Percentiles rank a stretch among this genome's conserved stretches.
Evolutionary conservation across 2,329 filamentous ascomycete genomes (phyloP).

Genomic region (Aspergillus brunneoviolaceus): DNA sequence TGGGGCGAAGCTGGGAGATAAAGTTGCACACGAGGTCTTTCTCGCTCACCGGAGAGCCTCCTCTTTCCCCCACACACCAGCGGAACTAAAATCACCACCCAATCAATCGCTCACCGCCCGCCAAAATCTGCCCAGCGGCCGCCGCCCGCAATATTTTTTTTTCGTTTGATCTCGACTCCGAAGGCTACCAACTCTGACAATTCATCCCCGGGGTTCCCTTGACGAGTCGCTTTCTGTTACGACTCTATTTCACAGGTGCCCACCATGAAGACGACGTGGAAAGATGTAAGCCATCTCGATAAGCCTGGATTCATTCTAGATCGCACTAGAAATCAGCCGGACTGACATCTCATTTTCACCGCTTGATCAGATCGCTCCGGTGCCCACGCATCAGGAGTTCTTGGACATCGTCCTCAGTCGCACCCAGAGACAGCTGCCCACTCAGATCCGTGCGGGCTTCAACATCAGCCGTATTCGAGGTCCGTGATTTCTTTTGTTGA

Average conservation of each 20-base stretch:
- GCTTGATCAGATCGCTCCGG: slow-evolving; percentile 66
- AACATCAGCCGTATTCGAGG: slow-evolving; percentile 87
- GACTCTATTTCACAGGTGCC: slow-evolving; percentile 28
- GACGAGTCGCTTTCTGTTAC: slow-evolving; percentile 5
- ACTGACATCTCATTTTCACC: slow-evolving; percentile 39
- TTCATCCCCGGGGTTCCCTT: slow-evolving; percentile 4
- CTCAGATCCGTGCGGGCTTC: slow-evolving; percentile 93
- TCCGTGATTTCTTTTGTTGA: slow-evolving; percentile 25
- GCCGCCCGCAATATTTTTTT: slow-evolving; percentile 20
- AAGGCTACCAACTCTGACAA: slow-evolving; percentile 7
- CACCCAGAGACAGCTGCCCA: slow-evolving; percentile 89
- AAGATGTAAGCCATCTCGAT: slow-evolving; percentile 46
- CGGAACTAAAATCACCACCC: not conserved
- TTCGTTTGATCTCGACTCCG: slow-evolving; percentile 12
- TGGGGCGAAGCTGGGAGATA: not conserved
- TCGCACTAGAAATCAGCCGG: not conserved
- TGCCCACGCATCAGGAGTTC: slow-evolving; percentile 92
- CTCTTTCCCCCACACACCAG: not conserved
- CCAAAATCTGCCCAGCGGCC: slow-evolving; percentile 21
- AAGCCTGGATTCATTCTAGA: not conserved
- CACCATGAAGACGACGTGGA: slow-evolving; percentile 61
- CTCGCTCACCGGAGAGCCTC: not conserved
- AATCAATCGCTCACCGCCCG: slow-evolving; percentile 16
- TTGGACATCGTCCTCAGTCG: slow-evolving; percentile 94
- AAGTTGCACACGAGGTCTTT: not conserved